These are phyloP conservation scores for Erysimum cheiri DNA, from an alignment of 441 rosid genomes.

Conservation along the genomic window DNA sequence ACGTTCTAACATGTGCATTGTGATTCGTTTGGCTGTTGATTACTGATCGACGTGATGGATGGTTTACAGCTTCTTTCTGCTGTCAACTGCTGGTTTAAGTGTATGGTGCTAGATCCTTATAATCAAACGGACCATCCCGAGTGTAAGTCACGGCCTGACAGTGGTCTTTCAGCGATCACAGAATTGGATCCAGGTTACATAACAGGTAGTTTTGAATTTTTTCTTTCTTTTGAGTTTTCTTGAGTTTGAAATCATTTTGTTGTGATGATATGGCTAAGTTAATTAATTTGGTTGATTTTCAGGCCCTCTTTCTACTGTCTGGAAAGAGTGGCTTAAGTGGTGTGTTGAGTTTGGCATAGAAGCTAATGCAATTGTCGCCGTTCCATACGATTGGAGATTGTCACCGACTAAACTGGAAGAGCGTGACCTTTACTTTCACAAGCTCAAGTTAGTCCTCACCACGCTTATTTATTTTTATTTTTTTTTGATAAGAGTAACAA, in stretches of 20 bases:
- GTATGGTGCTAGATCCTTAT: constrained; percentile 89
- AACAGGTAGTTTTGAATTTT: constrained; percentile 58
- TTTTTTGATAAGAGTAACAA: constrained; percentile 6
- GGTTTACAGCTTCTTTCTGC: constrained; percentile 86
- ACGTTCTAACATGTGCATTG: constrained; percentile 10
- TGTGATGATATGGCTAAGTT: constrained; percentile 20
- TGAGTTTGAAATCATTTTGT: constrained; percentile 5
- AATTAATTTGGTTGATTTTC: constrained; percentile 32
- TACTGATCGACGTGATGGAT: constrained; percentile 26
- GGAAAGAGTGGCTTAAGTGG: constrained; percentile 99
- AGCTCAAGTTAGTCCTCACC: constrained; percentile 75
- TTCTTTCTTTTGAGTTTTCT: background rate
- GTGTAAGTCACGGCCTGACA: constrained; percentile 97
- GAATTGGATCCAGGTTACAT: constrained; percentile 98
- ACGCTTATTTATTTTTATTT: constrained; percentile 5
- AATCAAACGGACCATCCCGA: constrained; percentile 97
- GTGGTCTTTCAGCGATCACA: constrained; percentile 94
- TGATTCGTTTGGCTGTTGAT: constrained; percentile 2
- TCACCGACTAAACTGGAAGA: constrained; percentile 96
- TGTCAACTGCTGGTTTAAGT: constrained; percentile 98
- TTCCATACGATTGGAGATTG: constrained; percentile 97
- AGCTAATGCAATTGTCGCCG: constrained; percentile 94
- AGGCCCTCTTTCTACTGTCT: constrained; percentile 98
- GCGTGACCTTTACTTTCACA: constrained; percentile 97
- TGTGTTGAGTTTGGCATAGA: constrained; percentile 97